Evolutionary conservation across 169 alveolate species (phyloP).

Genomic region (Plasmodium vivax): DNA sequence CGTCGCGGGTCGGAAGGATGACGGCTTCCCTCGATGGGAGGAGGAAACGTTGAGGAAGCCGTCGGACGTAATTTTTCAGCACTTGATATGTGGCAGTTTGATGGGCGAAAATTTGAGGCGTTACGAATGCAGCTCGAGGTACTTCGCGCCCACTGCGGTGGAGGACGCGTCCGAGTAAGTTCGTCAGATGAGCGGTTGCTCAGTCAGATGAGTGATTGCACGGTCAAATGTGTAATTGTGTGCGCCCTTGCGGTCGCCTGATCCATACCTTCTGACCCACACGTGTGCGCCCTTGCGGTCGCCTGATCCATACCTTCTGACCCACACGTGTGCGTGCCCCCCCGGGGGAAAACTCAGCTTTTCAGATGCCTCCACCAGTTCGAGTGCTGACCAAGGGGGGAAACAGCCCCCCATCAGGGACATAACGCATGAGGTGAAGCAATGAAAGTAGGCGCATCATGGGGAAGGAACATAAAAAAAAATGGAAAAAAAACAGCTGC

Average conservation of each 20-base stretch:
- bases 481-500: neutral
- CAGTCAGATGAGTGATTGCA: neutral
- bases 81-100: conserved; percentile 7
- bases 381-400: neutral
- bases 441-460: neutral
- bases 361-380: conserved; percentile 31
- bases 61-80: neutral
- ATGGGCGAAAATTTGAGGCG: conserved; percentile 3
- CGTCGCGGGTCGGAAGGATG: neutral
- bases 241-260: neutral
- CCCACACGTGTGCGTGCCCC: neutral
- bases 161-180: conserved; percentile 4
- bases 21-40: neutral
- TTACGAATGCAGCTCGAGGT: conserved; percentile 1
- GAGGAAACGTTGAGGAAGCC: neutral
- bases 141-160: neutral
- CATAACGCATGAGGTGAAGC: conserved; percentile 21
- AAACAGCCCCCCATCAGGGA: conserved; percentile 1
- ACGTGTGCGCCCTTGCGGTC: neutral
- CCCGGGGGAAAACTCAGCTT: neutral
- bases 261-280: neutral
- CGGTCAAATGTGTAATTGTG: neutral
- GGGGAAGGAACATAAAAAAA: neutral
- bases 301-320: neutral
- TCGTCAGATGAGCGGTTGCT: neutral